Evolutionary conservation across 2,329 filamentous ascomycete genomes (phyloP), one percentile per base, ranked within the genome.

Genomic region (Monosporascus cannonballus): DNA sequence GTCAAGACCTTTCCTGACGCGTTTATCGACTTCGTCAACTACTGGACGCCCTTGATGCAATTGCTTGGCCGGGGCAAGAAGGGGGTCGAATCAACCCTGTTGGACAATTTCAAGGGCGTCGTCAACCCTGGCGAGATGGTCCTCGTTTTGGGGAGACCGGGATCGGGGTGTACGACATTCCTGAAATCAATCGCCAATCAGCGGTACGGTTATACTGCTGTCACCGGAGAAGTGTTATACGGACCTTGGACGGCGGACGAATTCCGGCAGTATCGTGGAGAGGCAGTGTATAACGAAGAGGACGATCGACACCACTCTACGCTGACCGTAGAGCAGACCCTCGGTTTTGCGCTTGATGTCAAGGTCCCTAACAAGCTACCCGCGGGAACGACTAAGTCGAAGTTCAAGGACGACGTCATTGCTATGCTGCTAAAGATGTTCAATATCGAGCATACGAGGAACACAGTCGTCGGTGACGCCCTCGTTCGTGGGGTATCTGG

Each of bases 61-160:
- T 62, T 90, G 9, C 71, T 92, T 1, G 86, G 88, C 0, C 64
- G 84, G 17, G 83, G 84, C 1, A 81, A 81, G 52, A 89, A 88
- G 67, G 85, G 85, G 2, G 75, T 75, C 34, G 87, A 95, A 66
- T 80, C 85, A 41, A 85, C 89, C 6, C 85, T 96, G 46, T 71
- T 96, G 24, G 78, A 89, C 56, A 76, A 81, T 58, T 94, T 92
- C 72, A 77, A 76, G 49, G 87, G 86, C 34, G 77, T 88, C 1
- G 82, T 84, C 52, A 84, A 86, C 57, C 88, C 90, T 0, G 92
- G 91, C 1, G 91, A 96, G 74, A 96, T 96, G 90, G 80, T 93
- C 0, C 76, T 95, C 2, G 90, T 95, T 0, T 76, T 95, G 6
- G 90, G 90, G 22, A 81, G 85, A 56, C 90, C 90, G 0, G 89